phyloP scores from a whole-genome alignment of 1,139 yeast species.

The Blastobotrys serpentis region DNA sequence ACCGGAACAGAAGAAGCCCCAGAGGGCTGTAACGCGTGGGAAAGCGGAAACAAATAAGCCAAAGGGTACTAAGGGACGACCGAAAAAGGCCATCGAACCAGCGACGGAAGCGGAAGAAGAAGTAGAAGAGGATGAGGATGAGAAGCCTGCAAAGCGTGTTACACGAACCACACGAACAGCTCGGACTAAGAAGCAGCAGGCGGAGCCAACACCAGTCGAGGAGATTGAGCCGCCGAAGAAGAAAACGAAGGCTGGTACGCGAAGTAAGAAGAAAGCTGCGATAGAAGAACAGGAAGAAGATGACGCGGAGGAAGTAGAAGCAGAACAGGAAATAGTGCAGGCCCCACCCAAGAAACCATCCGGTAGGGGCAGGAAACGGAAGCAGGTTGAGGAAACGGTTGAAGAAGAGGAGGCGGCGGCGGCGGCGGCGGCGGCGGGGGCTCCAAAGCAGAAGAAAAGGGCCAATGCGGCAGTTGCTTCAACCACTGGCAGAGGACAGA shows the following conservation, averaged over 20 bases:
- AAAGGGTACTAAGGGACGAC: conserved; percentile 16
- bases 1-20: conserved; percentile 1
- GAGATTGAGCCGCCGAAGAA: neutral
- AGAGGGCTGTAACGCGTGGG: conserved; percentile 7
- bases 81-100: neutral
- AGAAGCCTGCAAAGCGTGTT: neutral
- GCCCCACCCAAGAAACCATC: neutral
- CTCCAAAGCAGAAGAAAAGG: neutral
- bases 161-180: too few species aligned
- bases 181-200: neutral
- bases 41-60: conserved; percentile 13
- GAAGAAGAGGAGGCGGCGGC: neutral
- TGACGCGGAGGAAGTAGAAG: too few species aligned
- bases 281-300: too few species aligned
- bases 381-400: conserved; percentile 6
- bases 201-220: neutral
- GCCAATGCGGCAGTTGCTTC: too few species aligned
- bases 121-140: neutral
- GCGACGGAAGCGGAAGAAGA: neutral
- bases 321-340: too few species aligned
- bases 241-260: neutral
- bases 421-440: too few species aligned
- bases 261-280: neutral
- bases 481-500: too few species aligned
- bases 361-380: conserved; percentile 2